Base-by-base conservation (phyloP, 139 green algal genomes). In the Chlamydomonas schloesseri region DNA sequence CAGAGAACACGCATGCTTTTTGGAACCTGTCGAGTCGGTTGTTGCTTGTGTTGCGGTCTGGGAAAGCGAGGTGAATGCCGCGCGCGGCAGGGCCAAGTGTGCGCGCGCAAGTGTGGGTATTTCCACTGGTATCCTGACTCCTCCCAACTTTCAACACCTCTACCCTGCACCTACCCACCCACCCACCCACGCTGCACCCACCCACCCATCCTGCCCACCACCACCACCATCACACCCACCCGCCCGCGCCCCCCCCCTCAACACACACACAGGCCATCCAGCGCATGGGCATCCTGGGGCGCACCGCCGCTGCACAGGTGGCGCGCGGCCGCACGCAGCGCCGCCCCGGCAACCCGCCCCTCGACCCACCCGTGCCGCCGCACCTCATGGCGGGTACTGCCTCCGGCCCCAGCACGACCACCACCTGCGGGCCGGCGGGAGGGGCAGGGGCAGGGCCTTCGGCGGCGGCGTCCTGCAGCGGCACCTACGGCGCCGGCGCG, bases 311-410 rank as follows among this genome's bases (percentile, higher is more conserved):
- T 0, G 64, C 64, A 1, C 18, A 23, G 8, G 17, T 24, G 18
- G 28, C 42, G 29, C 64, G 29, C n/a, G 2, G 29, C 29, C 64
- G 64, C 29, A 36, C 18, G 26, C 10, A 28, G 26, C 64, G n/a
- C n/a, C 29, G 64, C 64, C 64, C 8, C 64, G 64, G n/a, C 64
- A 62, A 73, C 28, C 76, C 58, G 37, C 36, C 42, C 26, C 58
- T 83, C 11, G 76, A 83, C 46, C 76, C 76, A 14, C 76, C 76
- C 6, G 76, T 83, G 76, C 76, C 76, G 3, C 8, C 75, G 34
- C 46, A 34, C 23, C 26, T 82, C 3, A 28, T 71, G 75, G 26
- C 11, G 34, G 57, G 75, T 10, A 31, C 2, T 3, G 21, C 60
- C 24, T 20, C 60, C 2, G 17, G 24, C 18, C 60, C 24, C 60